Conservation (phyloP, 805 yeast species). For the Priceomyces carsonii region DNA sequence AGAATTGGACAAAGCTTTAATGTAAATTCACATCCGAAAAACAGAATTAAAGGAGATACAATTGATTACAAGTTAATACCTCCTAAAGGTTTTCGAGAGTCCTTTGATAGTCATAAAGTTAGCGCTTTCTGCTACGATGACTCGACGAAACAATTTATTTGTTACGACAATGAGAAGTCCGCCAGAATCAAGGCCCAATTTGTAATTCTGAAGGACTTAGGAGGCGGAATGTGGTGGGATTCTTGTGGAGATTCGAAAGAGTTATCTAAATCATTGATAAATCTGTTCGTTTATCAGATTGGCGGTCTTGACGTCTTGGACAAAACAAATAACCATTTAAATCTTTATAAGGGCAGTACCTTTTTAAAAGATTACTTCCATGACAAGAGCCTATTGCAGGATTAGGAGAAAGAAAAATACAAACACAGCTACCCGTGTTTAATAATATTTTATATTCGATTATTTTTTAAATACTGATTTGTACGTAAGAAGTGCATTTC, state of each 20-base stretch:
- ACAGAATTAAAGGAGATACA: constrained; percentile 46
- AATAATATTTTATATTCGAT: too few species aligned
- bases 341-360: constrained; percentile 14
- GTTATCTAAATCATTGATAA: constrained; percentile 39
- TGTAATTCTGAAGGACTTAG: constrained; percentile 49
- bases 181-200: constrained; percentile 60
- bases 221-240: constrained; percentile 97
- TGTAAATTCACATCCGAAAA: constrained; percentile 12
- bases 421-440: too few species aligned
- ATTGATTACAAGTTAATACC: constrained; percentile 62
- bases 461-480: too few species aligned
- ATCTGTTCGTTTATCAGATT: constrained; percentile 45
- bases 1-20: constrained; percentile 44
- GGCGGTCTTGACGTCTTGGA: constrained; percentile 22
- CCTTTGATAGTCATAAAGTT: constrained; percentile 49
- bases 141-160: constrained; percentile 41
- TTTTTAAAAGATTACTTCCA: constrained; percentile 13
- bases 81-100: constrained; percentile 25
- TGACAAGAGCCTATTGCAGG: too few species aligned
- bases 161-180: constrained; percentile 66
- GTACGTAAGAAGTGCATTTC: not conserved
- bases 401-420: too few species aligned
- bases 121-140: constrained; percentile 55
- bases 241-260: constrained; percentile 66
- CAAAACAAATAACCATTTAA: constrained; percentile 12